Base-by-base conservation (phyloP, 495 filamentous ascomycete species). In the Pyrenula massariospora region DNA sequence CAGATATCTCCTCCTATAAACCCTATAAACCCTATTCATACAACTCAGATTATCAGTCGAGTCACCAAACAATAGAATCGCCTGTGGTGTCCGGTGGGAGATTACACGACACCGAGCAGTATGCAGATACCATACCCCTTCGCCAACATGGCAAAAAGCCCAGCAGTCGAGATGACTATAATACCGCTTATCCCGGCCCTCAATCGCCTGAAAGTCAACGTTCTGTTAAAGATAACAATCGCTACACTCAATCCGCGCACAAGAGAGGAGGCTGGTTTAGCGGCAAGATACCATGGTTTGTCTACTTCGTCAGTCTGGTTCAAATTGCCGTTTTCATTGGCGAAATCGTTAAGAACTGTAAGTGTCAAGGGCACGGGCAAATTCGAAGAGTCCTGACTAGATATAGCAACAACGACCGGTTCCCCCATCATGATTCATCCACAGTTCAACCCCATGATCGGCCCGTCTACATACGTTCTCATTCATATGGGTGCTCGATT, bases 401-500 rank as follows among this genome's bases (percentile, higher is more conserved):
- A 15, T 8, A 71, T 59, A 59, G 31, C 68, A 71, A 67, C 72
- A 24, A 52, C 74, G 42, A 77, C 69, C 11, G 67, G 66, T 54
- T 83, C 83, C 1, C 89, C 91, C 11, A 96, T 98, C 63, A 81
- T 86, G 68, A 95, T 83, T 23, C 75, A 92, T 24, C 94, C 93
- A 2, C 72, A 73, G 11, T 91, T 97, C 73, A 98, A 98, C 68
- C 87, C 87, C 50, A 95, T 98, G 89, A 94, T 98, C 65, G 93
- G 93, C 0, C 93, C 93, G 2, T 94, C 91, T 1, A 78, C 86
- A 2, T 88, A 88, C 60, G 79, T 97, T 24, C 83, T 93, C 59
- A 95, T 98, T 69, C 94, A 93, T 65, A 95, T 97, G 90, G 93
- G 93, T 57, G 89, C 92, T 31, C 82, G 92, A 23, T 98, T 86